Evolutionary conservation across 371 early-diverging fungal genomes (phyloP).

Genomic region (Mucor irregularis): DNA sequence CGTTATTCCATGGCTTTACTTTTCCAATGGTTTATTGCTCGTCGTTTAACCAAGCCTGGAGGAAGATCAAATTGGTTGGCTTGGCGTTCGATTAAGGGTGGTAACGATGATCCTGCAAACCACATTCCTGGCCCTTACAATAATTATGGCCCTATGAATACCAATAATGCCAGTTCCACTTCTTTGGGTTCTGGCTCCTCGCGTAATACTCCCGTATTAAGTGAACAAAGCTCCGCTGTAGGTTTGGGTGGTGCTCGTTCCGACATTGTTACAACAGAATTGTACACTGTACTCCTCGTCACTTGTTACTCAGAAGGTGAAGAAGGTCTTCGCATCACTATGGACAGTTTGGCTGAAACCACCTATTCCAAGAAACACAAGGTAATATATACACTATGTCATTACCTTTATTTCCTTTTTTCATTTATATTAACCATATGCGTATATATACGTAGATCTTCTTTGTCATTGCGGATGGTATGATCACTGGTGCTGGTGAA

Average conservation of each 20-base stretch:
- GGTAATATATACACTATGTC: conserved; percentile 14
- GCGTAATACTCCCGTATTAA: conserved; percentile 22
- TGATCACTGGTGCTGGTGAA: conserved; percentile 53
- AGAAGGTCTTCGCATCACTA: conserved; percentile 74
- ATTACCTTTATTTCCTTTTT: not conserved
- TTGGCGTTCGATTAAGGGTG: conserved; percentile 53
- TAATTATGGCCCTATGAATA: conserved; percentile 39
- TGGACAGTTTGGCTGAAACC: conserved; percentile 82
- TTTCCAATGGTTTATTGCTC: conserved; percentile 61
- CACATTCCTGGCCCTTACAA: conserved; percentile 49
- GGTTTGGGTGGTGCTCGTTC: conserved; percentile 28
- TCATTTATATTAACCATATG: not conserved
- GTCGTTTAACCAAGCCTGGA: conserved; percentile 47
- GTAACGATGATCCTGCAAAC: conserved; percentile 51
- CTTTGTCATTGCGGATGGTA: conserved; percentile 51
- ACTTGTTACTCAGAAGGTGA: conserved; percentile 84
- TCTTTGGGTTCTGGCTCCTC: conserved; percentile 24
- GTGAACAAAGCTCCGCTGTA: conserved; percentile 26
- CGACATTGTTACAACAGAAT: conserved; percentile 46
- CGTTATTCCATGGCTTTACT: conserved; percentile 62
- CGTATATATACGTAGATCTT: conserved; percentile 17
- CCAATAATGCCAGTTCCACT: conserved; percentile 15
- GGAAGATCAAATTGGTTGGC: conserved; percentile 52
- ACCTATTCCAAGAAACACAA: conserved; percentile 59
- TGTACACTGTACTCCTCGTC: conserved; percentile 61